phyloP scores from a whole-genome alignment of 108 stramenopile genomes.

The Fistulifera pelliculosa region DNA sequence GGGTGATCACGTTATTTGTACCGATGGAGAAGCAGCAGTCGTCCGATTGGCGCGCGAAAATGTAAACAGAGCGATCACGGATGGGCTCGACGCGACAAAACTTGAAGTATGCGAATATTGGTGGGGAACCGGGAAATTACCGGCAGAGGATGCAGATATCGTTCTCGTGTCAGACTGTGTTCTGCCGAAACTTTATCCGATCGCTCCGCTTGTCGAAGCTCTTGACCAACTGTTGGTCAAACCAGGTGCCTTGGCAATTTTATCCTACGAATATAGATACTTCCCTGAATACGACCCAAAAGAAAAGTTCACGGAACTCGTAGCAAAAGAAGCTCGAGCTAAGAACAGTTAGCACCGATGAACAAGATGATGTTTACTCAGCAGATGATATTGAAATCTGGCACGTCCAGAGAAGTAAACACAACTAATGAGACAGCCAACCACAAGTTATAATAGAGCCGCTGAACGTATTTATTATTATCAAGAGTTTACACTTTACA shows the following conservation, averaged over 20 bases:
- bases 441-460: not conserved
- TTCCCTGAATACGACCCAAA: slow-evolving; percentile 57
- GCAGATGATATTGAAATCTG: slow-evolving; percentile 69
- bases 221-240: slow-evolving; percentile 39
- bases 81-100: slow-evolving; percentile 16
- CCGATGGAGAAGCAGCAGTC: slow-evolving; percentile 71
- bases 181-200: slow-evolving; percentile 88
- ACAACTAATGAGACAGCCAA: not conserved
- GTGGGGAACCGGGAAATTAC: slow-evolving; percentile 47
- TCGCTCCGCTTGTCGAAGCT: slow-evolving; percentile 75
- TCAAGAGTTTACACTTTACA: too few species aligned
- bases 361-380: slow-evolving; percentile 47
- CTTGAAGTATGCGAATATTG: slow-evolving; percentile 42
- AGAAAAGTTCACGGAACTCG: slow-evolving; percentile 39
- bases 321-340: slow-evolving; percentile 24
- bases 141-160: slow-evolving; percentile 20
- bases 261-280: slow-evolving; percentile 60
- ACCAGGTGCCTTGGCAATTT: slow-evolving; percentile 20
- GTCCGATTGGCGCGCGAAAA: slow-evolving; percentile 59
- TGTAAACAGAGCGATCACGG: slow-evolving; percentile 20
- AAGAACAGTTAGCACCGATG: slow-evolving; percentile 16
- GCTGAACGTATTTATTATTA: too few species aligned
- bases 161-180: slow-evolving; percentile 84
- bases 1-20: slow-evolving; percentile 53
- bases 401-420: slow-evolving; percentile 27